Evolutionary conservation across 176 grass and related monocot species (phyloP).

Genomic region (Urochloa ruziziensis): DNA sequence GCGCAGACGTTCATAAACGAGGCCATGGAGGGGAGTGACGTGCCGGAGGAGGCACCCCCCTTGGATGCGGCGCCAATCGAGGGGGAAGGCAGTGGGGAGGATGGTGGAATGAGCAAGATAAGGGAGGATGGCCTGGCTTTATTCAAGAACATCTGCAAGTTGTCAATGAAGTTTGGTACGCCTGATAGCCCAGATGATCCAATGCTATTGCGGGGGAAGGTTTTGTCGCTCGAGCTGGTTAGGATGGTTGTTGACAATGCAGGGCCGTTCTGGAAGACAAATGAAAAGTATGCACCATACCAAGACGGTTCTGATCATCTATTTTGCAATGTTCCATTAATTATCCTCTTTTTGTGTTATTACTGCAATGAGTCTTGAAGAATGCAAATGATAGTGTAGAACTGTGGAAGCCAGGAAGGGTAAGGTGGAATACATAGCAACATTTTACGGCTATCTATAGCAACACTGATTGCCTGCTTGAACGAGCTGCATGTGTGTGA

Average conservation of each 20-base stretch:
- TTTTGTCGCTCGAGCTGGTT: conserved; percentile 87
- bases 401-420: background rate
- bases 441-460: background rate
- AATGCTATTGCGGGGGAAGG: conserved; percentile 81
- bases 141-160: conserved; percentile 92
- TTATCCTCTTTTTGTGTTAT: background rate
- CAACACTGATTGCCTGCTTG: background rate
- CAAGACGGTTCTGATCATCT: conserved; percentile 9
- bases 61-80: conserved; percentile 13
- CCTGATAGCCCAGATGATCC: conserved; percentile 72
- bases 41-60: conserved; percentile 2
- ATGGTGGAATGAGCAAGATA: conserved; percentile 53
- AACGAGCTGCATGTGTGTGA: too few species aligned
- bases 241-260: conserved; percentile 80
- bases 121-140: conserved; percentile 78
- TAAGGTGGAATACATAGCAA: background rate
- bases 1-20: conserved; percentile 91
- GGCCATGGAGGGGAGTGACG: conserved; percentile 71
- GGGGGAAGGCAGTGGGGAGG: conserved; percentile 1
- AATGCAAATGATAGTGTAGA: background rate
- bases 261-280: conserved; percentile 73
- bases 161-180: conserved; percentile 88
- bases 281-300: conserved; percentile 53
- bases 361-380: background rate
- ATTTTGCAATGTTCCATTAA: conserved; percentile 11